These are phyloP conservation scores for Solanum sitiens DNA, from an alignment of 257 asterid genomes.

Conservation along the genomic window DNA sequence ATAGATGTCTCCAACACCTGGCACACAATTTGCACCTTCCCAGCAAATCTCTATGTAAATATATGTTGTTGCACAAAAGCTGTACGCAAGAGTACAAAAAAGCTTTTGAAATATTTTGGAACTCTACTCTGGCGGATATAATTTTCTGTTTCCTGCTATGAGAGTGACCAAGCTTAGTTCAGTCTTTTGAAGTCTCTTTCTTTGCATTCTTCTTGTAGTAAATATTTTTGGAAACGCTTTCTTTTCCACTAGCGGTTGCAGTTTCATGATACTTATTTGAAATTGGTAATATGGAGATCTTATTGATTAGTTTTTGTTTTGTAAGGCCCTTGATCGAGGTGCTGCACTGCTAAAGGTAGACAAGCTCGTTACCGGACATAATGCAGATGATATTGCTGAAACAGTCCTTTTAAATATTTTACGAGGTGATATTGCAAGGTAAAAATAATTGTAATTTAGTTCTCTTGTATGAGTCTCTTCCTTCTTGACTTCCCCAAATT, in stretches of 20 bases:
- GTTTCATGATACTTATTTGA: neutral
- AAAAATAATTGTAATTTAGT: neutral
- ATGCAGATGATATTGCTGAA: constrained; percentile 98
- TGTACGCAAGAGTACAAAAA: neutral
- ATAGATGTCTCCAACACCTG: neutral
- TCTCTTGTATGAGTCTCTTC: neutral
- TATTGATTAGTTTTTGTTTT: constrained; percentile 1
- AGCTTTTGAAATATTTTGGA: neutral
- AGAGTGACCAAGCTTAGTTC: neutral
- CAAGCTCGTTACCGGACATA: constrained; percentile 95
- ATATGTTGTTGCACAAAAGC: neutral
- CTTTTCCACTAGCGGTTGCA: neutral
- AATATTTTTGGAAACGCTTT: neutral
- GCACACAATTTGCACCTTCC: neutral
- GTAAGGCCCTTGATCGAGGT: constrained; percentile 97
- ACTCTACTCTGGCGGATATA: neutral
- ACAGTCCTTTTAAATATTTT: constrained; percentile 89
- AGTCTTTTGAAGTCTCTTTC: neutral
- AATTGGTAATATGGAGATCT: neutral
- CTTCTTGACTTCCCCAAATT: neutral
- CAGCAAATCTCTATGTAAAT: neutral
- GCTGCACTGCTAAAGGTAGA: constrained; percentile 91
- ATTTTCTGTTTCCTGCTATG: neutral
- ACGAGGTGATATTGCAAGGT: constrained; percentile 99
- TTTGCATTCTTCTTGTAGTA: neutral